Percentiles rank a stretch among this genome's conserved stretches.
Evolutionary conservation across 2,329 filamentous ascomycete species (phyloP).

Genomic region (Penicillium sp.): DNA sequence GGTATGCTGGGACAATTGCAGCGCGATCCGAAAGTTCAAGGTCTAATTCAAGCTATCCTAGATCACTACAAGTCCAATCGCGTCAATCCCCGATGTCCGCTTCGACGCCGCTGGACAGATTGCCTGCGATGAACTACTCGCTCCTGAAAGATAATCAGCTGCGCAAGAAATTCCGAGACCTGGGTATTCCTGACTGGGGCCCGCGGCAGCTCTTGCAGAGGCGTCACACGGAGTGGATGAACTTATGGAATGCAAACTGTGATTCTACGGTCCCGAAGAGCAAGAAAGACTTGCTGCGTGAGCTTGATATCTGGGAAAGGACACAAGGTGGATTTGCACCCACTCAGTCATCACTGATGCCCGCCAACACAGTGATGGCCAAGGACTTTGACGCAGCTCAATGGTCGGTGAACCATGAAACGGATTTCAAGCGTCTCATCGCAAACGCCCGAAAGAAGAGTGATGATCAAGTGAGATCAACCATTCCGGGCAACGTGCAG

Average conservation of each 20-base stretch:
- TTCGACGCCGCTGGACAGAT: constrained; percentile 59
- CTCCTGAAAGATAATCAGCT: constrained; percentile 79
- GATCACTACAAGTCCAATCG: constrained; percentile 29
- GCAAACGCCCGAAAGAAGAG: constrained; percentile 68
- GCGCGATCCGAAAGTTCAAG: neutral
- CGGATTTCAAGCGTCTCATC: constrained; percentile 79
- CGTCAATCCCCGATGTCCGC: constrained; percentile 25
- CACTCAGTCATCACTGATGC: constrained; percentile 24
- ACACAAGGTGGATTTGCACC: constrained; percentile 70
- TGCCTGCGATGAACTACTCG: constrained; percentile 83
- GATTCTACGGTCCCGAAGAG: constrained; percentile 75
- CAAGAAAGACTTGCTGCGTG: constrained; percentile 72
- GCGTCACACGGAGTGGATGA: constrained; percentile 90
- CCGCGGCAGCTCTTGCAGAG: constrained; percentile 70
- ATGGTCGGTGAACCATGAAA: constrained; percentile 73
- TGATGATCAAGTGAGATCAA: constrained; percentile 35
- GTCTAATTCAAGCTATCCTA: constrained; percentile 27
- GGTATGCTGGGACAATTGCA: constrained; percentile 28
- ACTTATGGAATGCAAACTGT: constrained; percentile 95
- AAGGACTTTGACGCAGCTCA: constrained; percentile 84
- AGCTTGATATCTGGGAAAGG: constrained; percentile 84
- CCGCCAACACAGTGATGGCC: constrained; percentile 64
- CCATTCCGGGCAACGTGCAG: constrained; percentile 28
- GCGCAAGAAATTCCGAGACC: constrained; percentile 77
- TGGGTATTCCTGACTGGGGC: constrained; percentile 75